Percentiles rank a stretch among this genome's conserved stretches.
Evolutionary conservation across 768 basidiomycete genomes (phyloP).

Genomic region (Termitomyces sp.): DNA sequence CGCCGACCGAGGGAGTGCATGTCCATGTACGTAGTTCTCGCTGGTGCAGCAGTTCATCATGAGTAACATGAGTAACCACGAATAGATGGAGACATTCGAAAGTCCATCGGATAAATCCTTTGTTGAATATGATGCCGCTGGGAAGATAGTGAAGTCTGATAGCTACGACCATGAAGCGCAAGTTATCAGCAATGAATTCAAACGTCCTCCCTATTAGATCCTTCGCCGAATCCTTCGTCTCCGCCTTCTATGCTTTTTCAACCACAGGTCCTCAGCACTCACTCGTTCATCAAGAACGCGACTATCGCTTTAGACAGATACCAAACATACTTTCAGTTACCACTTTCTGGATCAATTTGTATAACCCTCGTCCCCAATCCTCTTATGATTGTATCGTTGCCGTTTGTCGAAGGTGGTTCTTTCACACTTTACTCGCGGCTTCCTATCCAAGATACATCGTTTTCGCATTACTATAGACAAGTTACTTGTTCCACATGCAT

Average conservation of each 20-base stretch:
- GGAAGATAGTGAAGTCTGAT: conserved; percentile 39
- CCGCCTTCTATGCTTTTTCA: background rate
- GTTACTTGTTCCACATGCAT: background rate
- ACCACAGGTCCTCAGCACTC: background rate
- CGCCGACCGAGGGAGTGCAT: conserved; percentile 46
- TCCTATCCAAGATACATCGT: background rate
- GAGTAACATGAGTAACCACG: background rate
- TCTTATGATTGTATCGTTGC: no score
- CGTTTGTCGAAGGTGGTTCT: background rate
- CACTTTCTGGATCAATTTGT: background rate
- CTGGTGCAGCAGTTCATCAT: background rate
- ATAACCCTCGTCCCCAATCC: background rate
- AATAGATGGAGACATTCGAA: conserved; percentile 66
- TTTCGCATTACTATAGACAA: background rate
- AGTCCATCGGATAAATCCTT: conserved; percentile 37
- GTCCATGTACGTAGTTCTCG: conserved; percentile 39
- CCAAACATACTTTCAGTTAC: background rate
- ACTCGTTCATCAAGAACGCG: background rate
- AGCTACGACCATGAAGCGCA: conserved; percentile 57
- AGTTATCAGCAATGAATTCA: conserved; percentile 55
- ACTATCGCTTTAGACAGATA: background rate
- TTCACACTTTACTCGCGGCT: background rate
- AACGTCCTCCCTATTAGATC: conserved; percentile 44
- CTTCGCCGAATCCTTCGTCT: background rate
- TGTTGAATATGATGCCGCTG: conserved; percentile 51